Evolutionary conservation across 2,329 filamentous ascomycete genomes (phyloP).

Genomic region (Ceratocystis cacaofunesta): DNA sequence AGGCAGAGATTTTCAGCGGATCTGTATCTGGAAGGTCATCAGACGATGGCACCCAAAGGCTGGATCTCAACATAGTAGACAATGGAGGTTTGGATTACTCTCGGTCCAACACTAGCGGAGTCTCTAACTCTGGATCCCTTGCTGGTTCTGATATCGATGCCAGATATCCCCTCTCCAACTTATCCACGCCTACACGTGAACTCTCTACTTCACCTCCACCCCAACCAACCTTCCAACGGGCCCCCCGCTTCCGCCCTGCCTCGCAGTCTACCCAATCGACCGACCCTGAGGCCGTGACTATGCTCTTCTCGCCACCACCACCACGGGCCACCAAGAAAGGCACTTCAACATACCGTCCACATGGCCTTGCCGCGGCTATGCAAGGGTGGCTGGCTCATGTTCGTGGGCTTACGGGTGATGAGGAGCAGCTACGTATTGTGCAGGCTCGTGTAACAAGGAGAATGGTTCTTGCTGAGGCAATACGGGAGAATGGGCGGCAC

Average conservation of each 20-base stretch:
- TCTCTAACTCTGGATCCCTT: too few relatives aligned
- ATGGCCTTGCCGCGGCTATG: slow-evolving; percentile 27
- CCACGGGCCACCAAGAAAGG: not conserved
- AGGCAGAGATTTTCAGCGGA: not conserved
- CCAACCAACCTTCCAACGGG: slow-evolving; percentile 27
- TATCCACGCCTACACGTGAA: not conserved
- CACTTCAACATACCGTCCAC: slow-evolving; percentile 22
- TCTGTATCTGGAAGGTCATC: not conserved
- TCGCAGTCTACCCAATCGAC: slow-evolving; percentile 16
- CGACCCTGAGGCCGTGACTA: slow-evolving; percentile 19
- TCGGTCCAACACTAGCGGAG: too few relatives aligned
- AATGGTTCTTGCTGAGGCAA: slow-evolving; percentile 1
- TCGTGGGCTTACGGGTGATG: slow-evolving; percentile 12
- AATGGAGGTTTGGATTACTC: too few relatives aligned
- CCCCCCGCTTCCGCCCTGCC: slow-evolving; percentile 28
- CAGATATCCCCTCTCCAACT: too few relatives aligned
- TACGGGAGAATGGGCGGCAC: not conserved
- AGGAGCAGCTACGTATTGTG: not conserved
- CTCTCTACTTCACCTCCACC: slow-evolving; percentile 17
- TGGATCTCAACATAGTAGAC: too few relatives aligned
- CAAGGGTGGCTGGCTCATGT: slow-evolving; percentile 30
- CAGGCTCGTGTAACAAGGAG: not conserved
- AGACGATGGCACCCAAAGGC: not conserved
- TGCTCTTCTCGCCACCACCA: slow-evolving; percentile 23
- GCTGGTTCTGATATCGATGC: too few relatives aligned